Evolutionary conservation across 1,284 basidiomycete species (phyloP), one percentile per base, ranked within the genome.

Genomic region (Puccinia triticina): DNA sequence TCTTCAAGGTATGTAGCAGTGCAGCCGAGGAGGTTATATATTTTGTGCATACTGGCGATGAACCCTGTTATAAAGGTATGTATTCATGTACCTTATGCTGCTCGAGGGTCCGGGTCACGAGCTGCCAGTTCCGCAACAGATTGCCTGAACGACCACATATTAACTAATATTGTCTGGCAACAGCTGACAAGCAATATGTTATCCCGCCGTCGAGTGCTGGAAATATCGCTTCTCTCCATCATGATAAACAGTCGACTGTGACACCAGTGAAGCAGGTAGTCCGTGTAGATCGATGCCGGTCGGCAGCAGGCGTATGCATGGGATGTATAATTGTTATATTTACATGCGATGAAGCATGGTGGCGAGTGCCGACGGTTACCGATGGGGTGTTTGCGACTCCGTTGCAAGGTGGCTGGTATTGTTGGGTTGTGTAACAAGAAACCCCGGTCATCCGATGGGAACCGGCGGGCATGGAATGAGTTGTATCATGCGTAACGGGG

Each of bases 301-400:
- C 64, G 64, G 64, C 37, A 66, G 40, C 10, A n/a, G 14, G 26
- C 14, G 16, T 64, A 64, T 32, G 29, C 1, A 32, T 11, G 14
- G 26, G 8, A 61, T 59, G 26, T 29, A 59, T 29, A 29, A 29
- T 14, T 59, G 29, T 43, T 26, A 32, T 64, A 40, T 40, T 43
- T 23, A 40, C 26, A 40, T 66, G 64, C 34, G 37, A 26, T 57
- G 55, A 57, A 26, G 64, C 37, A 66, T 43, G 37, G 34, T 66
- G 37, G 64, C 64, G 64, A 66, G 34, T 66, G 64, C 64, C 64
- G 64, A 66, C 23, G 64, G 37, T 66, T 66, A 37, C 64, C 64
- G 64, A 40, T 66, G 23, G 21, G 23, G 14, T 23, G 64, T 40
- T 40, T 40, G 21, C 3, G 37, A 66, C 34, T 21, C 34, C 21